Evolutionary conservation across 768 basidiomycete genomes (phyloP).

Genomic region (Pleurotus salmoneostramineus): DNA sequence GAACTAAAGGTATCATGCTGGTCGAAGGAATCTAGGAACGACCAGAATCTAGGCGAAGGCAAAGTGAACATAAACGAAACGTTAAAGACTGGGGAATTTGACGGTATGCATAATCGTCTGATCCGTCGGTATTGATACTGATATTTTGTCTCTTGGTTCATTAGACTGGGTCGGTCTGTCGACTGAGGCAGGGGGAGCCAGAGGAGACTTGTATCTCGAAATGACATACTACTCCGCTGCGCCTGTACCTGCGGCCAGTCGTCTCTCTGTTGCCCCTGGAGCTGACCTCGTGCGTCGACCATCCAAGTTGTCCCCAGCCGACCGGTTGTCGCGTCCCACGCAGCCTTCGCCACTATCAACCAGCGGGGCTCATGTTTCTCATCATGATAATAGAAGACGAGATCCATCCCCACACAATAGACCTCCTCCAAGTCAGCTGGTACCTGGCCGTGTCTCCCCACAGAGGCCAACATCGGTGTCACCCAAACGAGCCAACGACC

Average conservation of each 20-base stretch:
- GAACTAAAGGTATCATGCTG: slow-evolving; percentile 75
- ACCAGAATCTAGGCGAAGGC: slow-evolving; percentile 72
- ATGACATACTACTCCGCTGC: slow-evolving; percentile 87
- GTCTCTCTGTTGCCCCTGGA: slow-evolving; percentile 21
- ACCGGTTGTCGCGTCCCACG: slow-evolving; percentile 45
- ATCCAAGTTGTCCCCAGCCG: slow-evolving; percentile 48
- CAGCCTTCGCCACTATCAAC: slow-evolving; percentile 10
- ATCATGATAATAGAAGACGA: slow-evolving; percentile 11
- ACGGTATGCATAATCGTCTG: slow-evolving; percentile 55
- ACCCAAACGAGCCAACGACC: neutral
- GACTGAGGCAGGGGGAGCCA: slow-evolving; percentile 47
- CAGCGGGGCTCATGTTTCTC: slow-evolving; percentile 13
- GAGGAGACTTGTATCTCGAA: slow-evolving; percentile 88
- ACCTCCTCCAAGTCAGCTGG: slow-evolving; percentile 8
- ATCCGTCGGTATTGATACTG: neutral
- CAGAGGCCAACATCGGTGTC: slow-evolving; percentile 5
- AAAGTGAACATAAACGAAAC: slow-evolving; percentile 75
- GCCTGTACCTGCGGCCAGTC: slow-evolving; percentile 38
- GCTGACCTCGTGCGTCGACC: slow-evolving; percentile 37
- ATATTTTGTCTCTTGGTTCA: neutral
- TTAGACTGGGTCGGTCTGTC: slow-evolving; percentile 65
- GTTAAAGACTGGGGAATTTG: slow-evolving; percentile 83
- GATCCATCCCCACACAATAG: slow-evolving; percentile 7
- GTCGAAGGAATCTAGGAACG: slow-evolving; percentile 68
- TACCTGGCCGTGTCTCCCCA: neutral